Evolutionary conservation across 2,329 filamentous ascomycete species (phyloP).

Genomic region (Sporothrix mexicana): DNA sequence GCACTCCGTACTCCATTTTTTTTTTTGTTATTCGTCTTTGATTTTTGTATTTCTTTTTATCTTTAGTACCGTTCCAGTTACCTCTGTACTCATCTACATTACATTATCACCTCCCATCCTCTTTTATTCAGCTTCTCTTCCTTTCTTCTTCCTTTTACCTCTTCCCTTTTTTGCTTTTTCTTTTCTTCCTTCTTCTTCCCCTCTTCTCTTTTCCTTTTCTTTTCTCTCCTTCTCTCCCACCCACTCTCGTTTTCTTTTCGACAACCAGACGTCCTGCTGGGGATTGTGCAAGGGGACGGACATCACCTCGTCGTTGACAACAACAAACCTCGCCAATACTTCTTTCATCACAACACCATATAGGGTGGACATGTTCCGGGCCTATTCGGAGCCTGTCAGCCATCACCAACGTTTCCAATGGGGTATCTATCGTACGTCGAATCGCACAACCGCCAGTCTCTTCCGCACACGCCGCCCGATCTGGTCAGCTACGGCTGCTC

Average conservation of each 20-base stretch:
- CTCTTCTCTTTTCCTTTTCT: not conserved
- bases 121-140: not conserved
- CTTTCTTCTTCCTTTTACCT: slow-evolving; percentile 3
- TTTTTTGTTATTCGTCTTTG: slow-evolving; percentile 9
- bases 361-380: slow-evolving; percentile 12
- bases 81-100: slow-evolving; percentile 11
- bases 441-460: slow-evolving; percentile 56
- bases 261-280: not conserved
- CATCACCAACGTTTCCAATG: slow-evolving; percentile 54
- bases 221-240: not conserved
- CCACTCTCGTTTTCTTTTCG: slow-evolving; percentile 5
- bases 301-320: too few species aligned
- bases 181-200: not conserved
- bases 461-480: slow-evolving; percentile 61
- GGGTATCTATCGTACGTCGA: slow-evolving; percentile 60
- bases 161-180: not conserved
- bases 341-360: not conserved
- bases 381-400: slow-evolving; percentile 29
- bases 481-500: slow-evolving; percentile 58
- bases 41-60: slow-evolving; percentile 26
- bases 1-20: slow-evolving; percentile 9
- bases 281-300: slow-evolving; percentile 22
- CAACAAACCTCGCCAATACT: not conserved
- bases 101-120: slow-evolving; percentile 11
- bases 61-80: not conserved